Conservation (phyloP, 352 stramenopile genomes). For the Saprolegnia parasitica region DNA sequence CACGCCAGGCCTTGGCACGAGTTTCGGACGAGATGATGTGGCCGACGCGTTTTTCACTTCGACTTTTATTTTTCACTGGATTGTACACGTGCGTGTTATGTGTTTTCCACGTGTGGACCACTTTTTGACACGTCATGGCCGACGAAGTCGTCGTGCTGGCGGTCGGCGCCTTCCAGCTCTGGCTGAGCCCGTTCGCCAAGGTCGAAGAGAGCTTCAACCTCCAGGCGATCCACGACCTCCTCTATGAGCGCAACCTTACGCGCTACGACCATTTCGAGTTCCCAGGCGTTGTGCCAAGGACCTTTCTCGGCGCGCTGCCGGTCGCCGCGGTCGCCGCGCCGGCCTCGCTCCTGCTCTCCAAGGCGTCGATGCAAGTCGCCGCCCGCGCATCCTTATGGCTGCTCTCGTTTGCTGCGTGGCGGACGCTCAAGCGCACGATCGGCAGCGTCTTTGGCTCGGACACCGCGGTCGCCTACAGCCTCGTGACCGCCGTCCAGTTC, state of each 20-base stretch:
- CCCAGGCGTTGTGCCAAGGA: slow-evolving; percentile 96
- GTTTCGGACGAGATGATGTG: no score
- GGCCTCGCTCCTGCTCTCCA: slow-evolving; percentile 38
- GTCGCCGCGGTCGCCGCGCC: slow-evolving; percentile 50
- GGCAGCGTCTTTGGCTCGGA: slow-evolving; percentile 51
- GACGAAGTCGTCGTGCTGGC: slow-evolving; percentile 16
- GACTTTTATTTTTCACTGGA: not conserved
- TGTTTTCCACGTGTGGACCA: not conserved
- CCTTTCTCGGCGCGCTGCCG: slow-evolving; percentile 89
- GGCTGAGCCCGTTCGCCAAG: slow-evolving; percentile 63
- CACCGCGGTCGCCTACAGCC: slow-evolving; percentile 64
- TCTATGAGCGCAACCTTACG: slow-evolving; percentile 57
- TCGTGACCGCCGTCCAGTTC: slow-evolving; percentile 92
- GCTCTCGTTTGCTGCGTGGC: slow-evolving; percentile 49
- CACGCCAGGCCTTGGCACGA: no score
- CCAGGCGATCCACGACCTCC: slow-evolving; percentile 97
- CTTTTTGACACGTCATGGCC: not conserved
- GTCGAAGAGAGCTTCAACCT: slow-evolving; percentile 99
- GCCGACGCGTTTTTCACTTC: no score
- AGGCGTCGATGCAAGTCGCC: slow-evolving; percentile 53
- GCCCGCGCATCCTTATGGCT: slow-evolving; percentile 60
- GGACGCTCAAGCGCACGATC: slow-evolving; percentile 60
- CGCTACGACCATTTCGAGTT: slow-evolving; percentile 97
- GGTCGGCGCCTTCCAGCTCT: slow-evolving; percentile 19
- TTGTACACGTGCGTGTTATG: no score